Evolutionary conservation across 345 rosid species (phyloP).

Genomic region (Lepidium africanum): DNA sequence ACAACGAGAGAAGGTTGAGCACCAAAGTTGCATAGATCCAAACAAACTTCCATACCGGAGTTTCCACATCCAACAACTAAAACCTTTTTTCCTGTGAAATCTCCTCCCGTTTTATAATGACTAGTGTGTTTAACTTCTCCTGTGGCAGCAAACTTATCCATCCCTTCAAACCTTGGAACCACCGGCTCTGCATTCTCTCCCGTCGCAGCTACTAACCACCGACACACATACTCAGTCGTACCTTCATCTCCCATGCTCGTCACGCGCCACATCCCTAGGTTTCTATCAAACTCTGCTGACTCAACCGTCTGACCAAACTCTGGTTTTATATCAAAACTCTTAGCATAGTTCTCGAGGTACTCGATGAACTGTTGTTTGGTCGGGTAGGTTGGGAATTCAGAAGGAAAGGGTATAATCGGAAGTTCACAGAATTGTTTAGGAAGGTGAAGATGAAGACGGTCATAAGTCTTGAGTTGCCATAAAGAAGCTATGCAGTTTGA

Average conservation of each 20-base stretch:
- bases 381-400: slow-evolving; percentile 58
- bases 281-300: slow-evolving; percentile 43
- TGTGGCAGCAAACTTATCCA: slow-evolving; percentile 34
- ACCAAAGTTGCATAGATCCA: slow-evolving; percentile 79
- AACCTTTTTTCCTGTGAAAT: slow-evolving; percentile 57
- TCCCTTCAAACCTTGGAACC: slow-evolving; percentile 67
- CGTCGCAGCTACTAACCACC: slow-evolving; percentile 84
- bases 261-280: slow-evolving; percentile 51
- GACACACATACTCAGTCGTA: slow-evolving; percentile 40
- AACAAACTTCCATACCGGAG: slow-evolving; percentile 97
- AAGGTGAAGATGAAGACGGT: slow-evolving; percentile 72
- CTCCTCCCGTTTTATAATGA: slow-evolving; percentile 54
- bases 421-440: slow-evolving; percentile 82
- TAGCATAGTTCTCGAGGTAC: slow-evolving; percentile 51
- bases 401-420: slow-evolving; percentile 57
- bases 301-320: slow-evolving; percentile 46
- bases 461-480: slow-evolving; percentile 75
- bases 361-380: slow-evolving; percentile 60
- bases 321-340: slow-evolving; percentile 40
- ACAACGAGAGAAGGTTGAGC: slow-evolving; percentile 82
- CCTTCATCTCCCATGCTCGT: slow-evolving; percentile 25
- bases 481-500: slow-evolving; percentile 69
- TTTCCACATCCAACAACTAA: slow-evolving; percentile 96
- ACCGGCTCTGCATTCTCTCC: slow-evolving; percentile 93
- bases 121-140: slow-evolving; percentile 64